Conservation (phyloP, 495 filamentous ascomycete genomes). For the Mytilinidion resinicola region DNA sequence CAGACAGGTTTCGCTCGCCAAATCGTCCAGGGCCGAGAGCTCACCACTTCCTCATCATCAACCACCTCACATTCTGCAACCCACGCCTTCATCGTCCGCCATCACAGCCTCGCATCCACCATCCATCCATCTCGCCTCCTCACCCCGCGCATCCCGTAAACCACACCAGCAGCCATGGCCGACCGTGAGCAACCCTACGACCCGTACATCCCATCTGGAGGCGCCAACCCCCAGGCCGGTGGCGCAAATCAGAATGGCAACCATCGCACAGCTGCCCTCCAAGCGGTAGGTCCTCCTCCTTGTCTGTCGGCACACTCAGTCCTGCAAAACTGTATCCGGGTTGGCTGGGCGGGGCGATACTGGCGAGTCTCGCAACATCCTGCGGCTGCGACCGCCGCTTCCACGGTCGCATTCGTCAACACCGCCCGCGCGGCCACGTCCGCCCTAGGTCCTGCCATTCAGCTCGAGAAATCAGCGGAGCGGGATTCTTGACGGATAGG, state of each 20-base stretch:
- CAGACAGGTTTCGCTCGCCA: constrained; percentile 15
- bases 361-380: too few species aligned
- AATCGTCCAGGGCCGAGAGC: not conserved
- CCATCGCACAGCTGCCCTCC: constrained; percentile 63
- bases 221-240: constrained; percentile 39
- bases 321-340: too few species aligned
- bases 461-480: too few species aligned
- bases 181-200: constrained; percentile 77
- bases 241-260: constrained; percentile 55
- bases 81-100: not conserved
- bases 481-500: too few species aligned
- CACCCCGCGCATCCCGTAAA: not conserved
- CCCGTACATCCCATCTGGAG: constrained; percentile 75
- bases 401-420: too few species aligned
- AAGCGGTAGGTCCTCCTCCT: constrained; percentile 60
- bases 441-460: too few species aligned
- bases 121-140: not conserved
- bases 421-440: too few species aligned
- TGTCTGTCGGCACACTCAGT: not conserved
- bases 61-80: constrained; percentile 1
- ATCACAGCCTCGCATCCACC: constrained; percentile 10
- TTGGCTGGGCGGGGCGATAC: too few species aligned
- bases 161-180: constrained; percentile 46
- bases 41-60: constrained; percentile 3
- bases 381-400: too few species aligned